Percentiles rank a stretch among this genome's conserved stretches.
These are phyloP conservation scores for Pinus taeda DNA, from an alignment of 75 land plant species.

Conservation along the genomic window DNA sequence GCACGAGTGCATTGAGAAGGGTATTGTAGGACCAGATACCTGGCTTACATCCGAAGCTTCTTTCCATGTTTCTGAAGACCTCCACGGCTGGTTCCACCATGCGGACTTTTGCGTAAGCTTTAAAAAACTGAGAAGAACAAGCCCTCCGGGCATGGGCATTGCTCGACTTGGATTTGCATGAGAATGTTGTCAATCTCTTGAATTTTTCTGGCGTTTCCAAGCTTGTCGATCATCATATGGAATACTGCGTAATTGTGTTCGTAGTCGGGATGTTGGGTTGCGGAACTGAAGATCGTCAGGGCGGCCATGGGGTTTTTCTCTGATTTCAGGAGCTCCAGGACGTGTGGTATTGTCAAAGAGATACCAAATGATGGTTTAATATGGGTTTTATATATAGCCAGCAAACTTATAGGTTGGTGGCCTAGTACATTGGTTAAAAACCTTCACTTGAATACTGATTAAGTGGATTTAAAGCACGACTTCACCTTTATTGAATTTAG, in stretches of 20 bases:
- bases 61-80: constrained; percentile 38
- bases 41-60: constrained; percentile 41
- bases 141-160: constrained; percentile 38
- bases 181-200: constrained; percentile 22
- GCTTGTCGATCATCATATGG: constrained; percentile 19
- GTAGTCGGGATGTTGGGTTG: constrained; percentile 24
- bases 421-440: too few species aligned
- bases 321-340: constrained; percentile 32
- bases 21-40: constrained; percentile 49
- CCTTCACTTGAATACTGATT: too few species aligned
- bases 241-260: constrained; percentile 27
- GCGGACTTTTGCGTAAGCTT: constrained; percentile 29
- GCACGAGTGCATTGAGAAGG: constrained; percentile 47
- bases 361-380: too few species aligned
- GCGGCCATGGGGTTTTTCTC: constrained; percentile 29
- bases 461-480: too few species aligned
- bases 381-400: too few species aligned
- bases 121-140: constrained; percentile 42
- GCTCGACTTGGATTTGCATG: constrained; percentile 18
- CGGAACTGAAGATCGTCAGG: constrained; percentile 44
- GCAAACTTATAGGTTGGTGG: too few species aligned
- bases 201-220: constrained; percentile 40
- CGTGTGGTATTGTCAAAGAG: too few species aligned
- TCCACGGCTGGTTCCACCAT: constrained; percentile 41
- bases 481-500: too few species aligned